A percentile compares a stretch with the other conserved stretches of the same genome.
Conservation (phyloP, 345 rosid species). For the Cardamine resedifolia region DNA sequence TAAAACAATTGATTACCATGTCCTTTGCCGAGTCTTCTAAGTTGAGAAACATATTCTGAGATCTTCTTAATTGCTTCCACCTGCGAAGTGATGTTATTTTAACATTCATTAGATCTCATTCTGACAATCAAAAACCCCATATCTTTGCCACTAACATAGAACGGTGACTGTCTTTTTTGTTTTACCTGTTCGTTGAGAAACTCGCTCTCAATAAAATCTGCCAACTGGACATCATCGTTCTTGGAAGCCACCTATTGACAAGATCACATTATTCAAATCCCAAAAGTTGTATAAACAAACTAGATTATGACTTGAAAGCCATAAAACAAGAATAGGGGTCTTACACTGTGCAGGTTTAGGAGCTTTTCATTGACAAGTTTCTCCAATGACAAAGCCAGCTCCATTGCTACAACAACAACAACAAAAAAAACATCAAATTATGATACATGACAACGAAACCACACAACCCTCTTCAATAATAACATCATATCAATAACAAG, state of each 20-base stretch:
- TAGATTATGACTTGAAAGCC: neutral
- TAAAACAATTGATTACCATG: slow-evolving; percentile 51
- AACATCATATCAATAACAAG: neutral
- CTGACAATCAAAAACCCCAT: slow-evolving; percentile 5
- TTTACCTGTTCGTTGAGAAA: slow-evolving; percentile 77
- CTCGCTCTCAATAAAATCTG: slow-evolving; percentile 67
- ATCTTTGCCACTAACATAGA: slow-evolving; percentile 34
- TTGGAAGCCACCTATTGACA: slow-evolving; percentile 64
- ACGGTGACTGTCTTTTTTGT: slow-evolving; percentile 11
- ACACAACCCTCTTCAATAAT: neutral
- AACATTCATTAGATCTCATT: slow-evolving; percentile 20
- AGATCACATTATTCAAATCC: slow-evolving; percentile 28
- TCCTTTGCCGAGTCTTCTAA: slow-evolving; percentile 77
- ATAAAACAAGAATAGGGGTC: slow-evolving; percentile 2
- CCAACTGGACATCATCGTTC: slow-evolving; percentile 72
- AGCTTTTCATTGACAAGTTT: slow-evolving; percentile 86
- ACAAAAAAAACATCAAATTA: no score
- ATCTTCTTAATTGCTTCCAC: slow-evolving; percentile 73
- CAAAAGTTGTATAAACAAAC: slow-evolving; percentile 11
- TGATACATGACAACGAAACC: no score
- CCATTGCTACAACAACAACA: slow-evolving; percentile 78
- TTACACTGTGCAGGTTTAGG: slow-evolving; percentile 68
- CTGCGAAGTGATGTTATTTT: slow-evolving; percentile 37
- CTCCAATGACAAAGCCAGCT: slow-evolving; percentile 81
- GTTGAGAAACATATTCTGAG: slow-evolving; percentile 65